Percentiles rank a stretch among this genome's conserved stretches.
These are phyloP conservation scores for Neonectria sp. DNA, from an alignment of 2,329 filamentous ascomycete genomes.

Conservation along the genomic window DNA sequence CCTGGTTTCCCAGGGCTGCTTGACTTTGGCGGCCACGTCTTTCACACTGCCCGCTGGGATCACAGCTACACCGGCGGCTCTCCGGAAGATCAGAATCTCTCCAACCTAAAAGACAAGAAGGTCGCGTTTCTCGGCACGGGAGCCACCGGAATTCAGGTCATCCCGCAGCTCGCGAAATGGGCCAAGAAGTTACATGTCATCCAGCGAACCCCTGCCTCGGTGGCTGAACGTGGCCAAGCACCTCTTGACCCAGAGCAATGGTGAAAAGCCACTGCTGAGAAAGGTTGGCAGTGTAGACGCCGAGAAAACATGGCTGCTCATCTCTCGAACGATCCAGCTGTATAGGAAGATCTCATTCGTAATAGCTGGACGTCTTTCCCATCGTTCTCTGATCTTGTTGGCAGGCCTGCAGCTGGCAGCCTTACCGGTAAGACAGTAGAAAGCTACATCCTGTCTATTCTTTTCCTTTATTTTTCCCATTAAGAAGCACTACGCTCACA, in stretches of 20 bases:
- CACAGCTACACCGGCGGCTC: slow-evolving; percentile 60
- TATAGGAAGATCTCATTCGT: not conserved
- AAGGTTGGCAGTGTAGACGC: slow-evolving; percentile 1
- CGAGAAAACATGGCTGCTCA: not conserved
- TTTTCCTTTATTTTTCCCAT: slow-evolving; percentile 66
- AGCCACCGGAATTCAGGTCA: slow-evolving; percentile 62
- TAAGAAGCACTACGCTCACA: slow-evolving; percentile 7
- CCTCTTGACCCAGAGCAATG: slow-evolving; percentile 60
- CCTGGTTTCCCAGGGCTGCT: no score
- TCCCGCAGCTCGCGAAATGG: slow-evolving; percentile 62
- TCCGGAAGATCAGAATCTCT: slow-evolving; percentile 55
- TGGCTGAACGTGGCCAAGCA: slow-evolving; percentile 50
- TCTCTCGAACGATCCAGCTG: slow-evolving; percentile 62
- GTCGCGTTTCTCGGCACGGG: slow-evolving; percentile 68
- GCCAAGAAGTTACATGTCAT: slow-evolving; percentile 69
- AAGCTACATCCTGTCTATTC: not conserved
- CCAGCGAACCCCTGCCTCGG: slow-evolving; percentile 66
- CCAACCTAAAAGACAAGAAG: slow-evolving; percentile 61
- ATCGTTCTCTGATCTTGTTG: not conserved
- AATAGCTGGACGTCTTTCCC: not conserved
- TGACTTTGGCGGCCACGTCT: no score
- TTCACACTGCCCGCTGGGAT: slow-evolving; percentile 65
- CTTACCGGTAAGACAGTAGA: not conserved
- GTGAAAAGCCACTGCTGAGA: slow-evolving; percentile 50
- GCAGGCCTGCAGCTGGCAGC: not conserved